These are phyloP conservation scores for Flaveria brownii DNA, from an alignment of 129 eudicot species.

Conservation along the genomic window DNA sequence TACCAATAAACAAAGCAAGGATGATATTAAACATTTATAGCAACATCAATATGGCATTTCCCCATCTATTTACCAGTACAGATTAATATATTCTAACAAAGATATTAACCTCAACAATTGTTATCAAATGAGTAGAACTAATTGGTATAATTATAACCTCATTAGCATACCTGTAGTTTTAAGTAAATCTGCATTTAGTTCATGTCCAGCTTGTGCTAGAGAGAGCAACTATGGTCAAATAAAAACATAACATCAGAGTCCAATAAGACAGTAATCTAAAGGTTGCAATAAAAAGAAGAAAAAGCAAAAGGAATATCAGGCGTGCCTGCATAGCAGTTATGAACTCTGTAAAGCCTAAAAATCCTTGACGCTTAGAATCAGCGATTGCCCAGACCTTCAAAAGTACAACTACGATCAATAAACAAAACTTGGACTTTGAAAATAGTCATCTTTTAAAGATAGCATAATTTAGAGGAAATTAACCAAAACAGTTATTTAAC, in stretches of 20 bases:
- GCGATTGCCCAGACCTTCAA: conserved; percentile 94
- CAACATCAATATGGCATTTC: not conserved
- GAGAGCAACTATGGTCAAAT: conserved; percentile 56
- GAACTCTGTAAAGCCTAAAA: conserved; percentile 73
- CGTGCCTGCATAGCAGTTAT: conserved; percentile 88
- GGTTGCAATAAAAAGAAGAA: not conserved
- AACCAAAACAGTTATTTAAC: not conserved
- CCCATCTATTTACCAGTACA: not conserved
- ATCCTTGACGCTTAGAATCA: conserved; percentile 87
- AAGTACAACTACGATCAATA: not conserved
- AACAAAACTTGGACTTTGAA: not conserved
- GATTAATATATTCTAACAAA: not conserved
- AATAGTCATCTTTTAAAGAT: not conserved
- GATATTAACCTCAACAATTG: not conserved
- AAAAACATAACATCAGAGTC: not conserved
- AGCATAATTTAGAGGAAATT: too few species aligned
- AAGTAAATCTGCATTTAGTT: conserved; percentile 55
- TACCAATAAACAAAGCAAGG: conserved; percentile 15
- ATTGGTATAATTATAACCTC: not conserved
- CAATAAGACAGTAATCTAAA: not conserved
- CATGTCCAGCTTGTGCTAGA: conserved; percentile 84
- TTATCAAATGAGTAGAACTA: not conserved
- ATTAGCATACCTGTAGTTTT: conserved; percentile 46
- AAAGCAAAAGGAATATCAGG: not conserved
- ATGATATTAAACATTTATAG: not conserved